Conservation (phyloP, 768 basidiomycete genomes). For the Kwoniella sp. region DNA sequence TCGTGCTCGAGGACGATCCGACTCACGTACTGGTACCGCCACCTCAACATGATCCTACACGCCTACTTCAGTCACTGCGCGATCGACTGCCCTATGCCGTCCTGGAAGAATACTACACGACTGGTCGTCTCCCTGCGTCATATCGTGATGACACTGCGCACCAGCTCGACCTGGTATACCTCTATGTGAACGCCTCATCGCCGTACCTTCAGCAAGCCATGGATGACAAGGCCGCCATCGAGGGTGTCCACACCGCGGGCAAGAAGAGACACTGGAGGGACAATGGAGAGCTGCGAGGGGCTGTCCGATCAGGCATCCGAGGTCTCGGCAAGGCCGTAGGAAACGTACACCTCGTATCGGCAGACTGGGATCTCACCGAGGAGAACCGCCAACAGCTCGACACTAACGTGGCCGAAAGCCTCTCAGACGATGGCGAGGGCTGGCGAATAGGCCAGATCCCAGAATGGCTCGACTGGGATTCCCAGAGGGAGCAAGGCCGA, state of each 20-base stretch:
- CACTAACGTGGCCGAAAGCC: neutral
- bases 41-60: neutral
- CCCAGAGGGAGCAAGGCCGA: neutral
- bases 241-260: conserved; percentile 18
- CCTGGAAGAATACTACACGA: conserved; percentile 24
- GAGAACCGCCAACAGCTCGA: neutral
- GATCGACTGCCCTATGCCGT: conserved; percentile 21
- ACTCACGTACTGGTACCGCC: conserved; percentile 23
- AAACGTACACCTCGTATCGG: conserved; percentile 41
- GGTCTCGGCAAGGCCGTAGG: conserved; percentile 15
- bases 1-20: conserved; percentile 9
- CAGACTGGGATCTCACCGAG: conserved; percentile 21
- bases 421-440: neutral
- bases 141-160: neutral
- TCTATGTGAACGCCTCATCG: conserved; percentile 43
- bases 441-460: conserved; percentile 44
- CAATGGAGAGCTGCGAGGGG: conserved; percentile 41
- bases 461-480: conserved; percentile 37
- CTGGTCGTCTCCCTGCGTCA: conserved; percentile 15
- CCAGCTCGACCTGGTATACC: conserved; percentile 39
- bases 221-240: conserved; percentile 8
- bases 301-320: conserved; percentile 31
- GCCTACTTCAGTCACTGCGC: conserved; percentile 16
- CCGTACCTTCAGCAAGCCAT: conserved; percentile 26
- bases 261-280: conserved; percentile 38